Base-by-base conservation (phyloP, 2,329 filamentous ascomycete species). In the Paraconiothyrium brasiliense region DNA sequence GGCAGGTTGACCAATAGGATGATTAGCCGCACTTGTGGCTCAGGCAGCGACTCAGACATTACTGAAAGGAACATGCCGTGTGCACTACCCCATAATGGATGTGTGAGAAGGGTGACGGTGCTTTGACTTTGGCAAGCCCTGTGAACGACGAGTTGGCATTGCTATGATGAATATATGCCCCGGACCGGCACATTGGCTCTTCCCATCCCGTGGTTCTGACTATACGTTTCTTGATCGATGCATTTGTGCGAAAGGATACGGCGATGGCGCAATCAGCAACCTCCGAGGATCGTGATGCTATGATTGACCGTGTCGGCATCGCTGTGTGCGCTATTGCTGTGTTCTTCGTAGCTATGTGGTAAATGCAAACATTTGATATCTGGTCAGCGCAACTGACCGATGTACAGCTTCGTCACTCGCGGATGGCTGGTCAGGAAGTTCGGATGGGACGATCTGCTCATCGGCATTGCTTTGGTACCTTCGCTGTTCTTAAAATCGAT, bases 371-470 rank as follows among this genome's bases (percentile, higher is more conserved):
- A 24, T 27, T 7, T 27, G 14, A 30, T 43, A 16, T 5, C 11
- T 43, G 30, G 11, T 57, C n/a, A 47, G 20, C 20, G 16, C 35
- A 60, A 51, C 57, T 68, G 43, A 67, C 30, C 2, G 3, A 27
- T 30, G 14, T 0, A 9, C 44, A 74, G 72, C 16, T 72, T 71
- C 43, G 63, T 69, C 46, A 71, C 71, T 10, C 67, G 71, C 34
- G 67, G 63, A 14, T 70, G 59, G 24, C 65, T 75, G 9, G 70
- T 73, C 2, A 68, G 67, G 41, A 72, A 66, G 35, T 72, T 70
- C 34, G 71, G 71, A 16, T 47, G 71, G 0, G 71, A 75, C 43
- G 72, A 74, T 24, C 57, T 69, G 14, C 69, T 75, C 56, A 72
- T 74, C 39, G 63, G 69, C 20, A 58, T 69, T n/a, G 67, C 72